Base-by-base conservation (phyloP, 2,329 filamentous ascomycete genomes). In the Fusarium cyanostomum region DNA sequence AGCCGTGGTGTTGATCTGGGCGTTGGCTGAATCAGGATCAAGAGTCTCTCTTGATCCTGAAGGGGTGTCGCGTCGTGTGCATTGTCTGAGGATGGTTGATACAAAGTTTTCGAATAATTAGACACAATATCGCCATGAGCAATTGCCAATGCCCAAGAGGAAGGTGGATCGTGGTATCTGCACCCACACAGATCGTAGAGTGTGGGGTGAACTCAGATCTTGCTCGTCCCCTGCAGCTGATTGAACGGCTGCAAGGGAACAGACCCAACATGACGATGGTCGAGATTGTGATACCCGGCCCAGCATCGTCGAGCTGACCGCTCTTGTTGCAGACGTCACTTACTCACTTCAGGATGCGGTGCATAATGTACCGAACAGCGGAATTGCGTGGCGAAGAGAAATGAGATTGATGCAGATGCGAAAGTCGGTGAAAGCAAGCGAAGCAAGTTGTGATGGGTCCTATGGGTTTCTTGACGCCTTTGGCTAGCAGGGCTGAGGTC, bases 121-220 rank as follows among this genome's bases (percentile, higher is more conserved):
- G 15, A 7, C 13, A 43, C 8, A 15, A 21, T 18, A 24, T 34
- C 11, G 12, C 16, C 28, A 43, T 18, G 41, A 28, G 18, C 8
- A 24, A 16, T 33, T 39, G 24, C 44, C 26, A 12, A 56, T 59
- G 31, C 41, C 38, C 37, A 34, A 35, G 54, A 43, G 35, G 18
- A 44, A 57, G 59, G 64, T 69, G 61, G 66, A 68, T 67, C 64
- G 31, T 51, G 41, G 53, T 31, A 56, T 30, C 39, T 50, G 50
- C 41, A 42, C 35, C 50, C 49, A 31, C 51, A 37, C 33, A 63
- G 64, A 65, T 67, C 63, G 56, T 38, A 51, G 43, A 59, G 63
- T 66, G 68, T 58, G 68, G 68, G 63, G 66, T 59, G 53, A 64
- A 59, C 38, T 33, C 27, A 68, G 66, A 68, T 69, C 62, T 57